A percentile compares a stretch with the other conserved stretches of the same genome.
These are phyloP conservation scores for Meira nashicola DNA, from an alignment of 1,284 basidiomycete genomes.

Conservation along the genomic window DNA sequence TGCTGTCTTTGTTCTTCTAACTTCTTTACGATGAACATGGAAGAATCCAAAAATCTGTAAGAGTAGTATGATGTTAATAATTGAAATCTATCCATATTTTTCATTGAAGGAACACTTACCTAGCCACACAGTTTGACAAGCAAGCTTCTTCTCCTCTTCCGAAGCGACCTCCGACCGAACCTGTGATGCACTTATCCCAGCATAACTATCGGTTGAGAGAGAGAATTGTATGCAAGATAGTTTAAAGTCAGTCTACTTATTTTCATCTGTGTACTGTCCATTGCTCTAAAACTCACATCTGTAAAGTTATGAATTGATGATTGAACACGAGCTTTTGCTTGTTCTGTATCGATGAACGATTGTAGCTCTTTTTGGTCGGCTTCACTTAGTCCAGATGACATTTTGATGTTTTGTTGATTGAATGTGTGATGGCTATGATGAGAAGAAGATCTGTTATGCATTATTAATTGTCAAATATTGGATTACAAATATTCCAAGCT, in stretches of 20 bases:
- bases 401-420: not conserved
- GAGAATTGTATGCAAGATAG: not conserved
- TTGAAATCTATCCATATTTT: not conserved
- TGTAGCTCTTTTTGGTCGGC: constrained; percentile 63
- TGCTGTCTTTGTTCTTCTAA: constrained; percentile 60
- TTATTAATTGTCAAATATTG: not conserved
- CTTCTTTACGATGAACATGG: constrained; percentile 60
- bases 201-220: too few relatives aligned
- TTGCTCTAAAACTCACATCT: constrained; percentile 50
- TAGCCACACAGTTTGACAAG: constrained; percentile 81
- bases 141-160: constrained; percentile 77
- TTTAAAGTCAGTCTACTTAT: not conserved
- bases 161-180: constrained; percentile 76
- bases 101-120: constrained; percentile 14
- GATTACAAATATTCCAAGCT: not conserved
- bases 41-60: constrained; percentile 81
- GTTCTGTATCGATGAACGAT: constrained; percentile 77
- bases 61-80: not conserved
- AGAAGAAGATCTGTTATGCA: not conserved
- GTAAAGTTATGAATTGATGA: constrained; percentile 56
- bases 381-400: constrained; percentile 32
- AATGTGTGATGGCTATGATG: not conserved
- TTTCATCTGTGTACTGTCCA: constrained; percentile 21
- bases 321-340: constrained; percentile 76
- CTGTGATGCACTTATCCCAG: constrained; percentile 70